Evolutionary conservation across 1,139 yeast genomes (phyloP), one percentile per base, ranked within the genome.

Genomic region (Geotrichum reessii): DNA sequence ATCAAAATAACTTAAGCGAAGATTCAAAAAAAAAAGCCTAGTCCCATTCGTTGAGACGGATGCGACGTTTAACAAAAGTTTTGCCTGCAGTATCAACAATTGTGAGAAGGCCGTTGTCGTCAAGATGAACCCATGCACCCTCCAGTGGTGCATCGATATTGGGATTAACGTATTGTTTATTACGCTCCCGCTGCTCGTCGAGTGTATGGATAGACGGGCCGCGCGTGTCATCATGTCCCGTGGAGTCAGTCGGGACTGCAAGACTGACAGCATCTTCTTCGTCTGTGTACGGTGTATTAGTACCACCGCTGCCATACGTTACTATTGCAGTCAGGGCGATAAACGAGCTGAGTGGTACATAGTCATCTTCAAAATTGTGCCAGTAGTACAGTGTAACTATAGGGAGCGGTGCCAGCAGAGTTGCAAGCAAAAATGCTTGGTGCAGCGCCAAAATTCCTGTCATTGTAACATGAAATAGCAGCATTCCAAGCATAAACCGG

Each of bases 401-500:
- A 0, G 96, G 95, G 50, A 90, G 75, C 1, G 97, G 97, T 0
- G 85, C 76, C 53, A 92, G 74, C 62, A 84, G 78, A 42, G 86
- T 75, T 0, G 96, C 89, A 52, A 88, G 76, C 12, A 83, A 73
- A 74, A 85, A 90, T 0, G 95, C 95, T 62, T 86, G 84, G 63
- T 82, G 83, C 66, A 88, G 83, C 0, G 88, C 93, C 61, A 92
- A 76, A 0, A 95, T 85, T 1, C 97, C 97, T 1, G 91, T 90
- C 90, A 91, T 90, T n/a, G 96, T 88, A 59, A 92, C 72, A 68
- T 92, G 98, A 69, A 92, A 88, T 14, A 89, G 72, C 19, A 86
- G 71, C 50, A 88, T 71, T 0, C 96, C 96, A 53, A 86, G 71
- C 56, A 86, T 81, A 3, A 88, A 79, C 63, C 96, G 76, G 63